These are phyloP conservation scores for Exsudoporus frostii DNA, from an alignment of 768 basidiomycete genomes.

Conservation along the genomic window DNA sequence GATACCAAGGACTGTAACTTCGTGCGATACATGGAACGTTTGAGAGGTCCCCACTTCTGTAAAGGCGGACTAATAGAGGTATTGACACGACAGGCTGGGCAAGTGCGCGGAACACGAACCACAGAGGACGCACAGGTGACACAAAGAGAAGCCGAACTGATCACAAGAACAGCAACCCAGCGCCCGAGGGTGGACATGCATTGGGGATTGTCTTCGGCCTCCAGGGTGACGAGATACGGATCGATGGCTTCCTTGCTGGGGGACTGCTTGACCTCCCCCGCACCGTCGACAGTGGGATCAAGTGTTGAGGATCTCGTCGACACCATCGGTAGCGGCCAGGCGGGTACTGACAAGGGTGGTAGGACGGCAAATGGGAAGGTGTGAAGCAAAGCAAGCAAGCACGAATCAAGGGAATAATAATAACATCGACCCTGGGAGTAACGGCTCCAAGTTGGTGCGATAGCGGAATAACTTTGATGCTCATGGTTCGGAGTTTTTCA, in stretches of 20 bases:
- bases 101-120: conserved; percentile 33
- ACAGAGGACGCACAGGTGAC: conserved; percentile 56
- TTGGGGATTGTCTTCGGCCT: conserved; percentile 42
- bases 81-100: not conserved
- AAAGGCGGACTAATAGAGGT: conserved; percentile 46
- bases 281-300: conserved; percentile 7
- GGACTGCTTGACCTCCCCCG: not conserved
- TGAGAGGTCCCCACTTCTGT: conserved; percentile 57
- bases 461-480: not conserved
- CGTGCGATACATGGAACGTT: conserved; percentile 50
- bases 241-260: conserved; percentile 5
- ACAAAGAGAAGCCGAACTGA: conserved; percentile 46
- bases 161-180: conserved; percentile 47
- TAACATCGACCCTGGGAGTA: conserved; percentile 1
- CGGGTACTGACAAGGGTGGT: not conserved
- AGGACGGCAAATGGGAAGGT: not conserved
- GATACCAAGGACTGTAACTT: conserved; percentile 49
- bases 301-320: conserved; percentile 6
- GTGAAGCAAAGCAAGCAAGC: not conserved
- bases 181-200: conserved; percentile 38
- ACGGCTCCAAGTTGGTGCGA: not conserved
- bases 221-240: conserved; percentile 35
- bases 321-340: not conserved
- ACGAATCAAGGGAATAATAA: conserved; percentile 2
- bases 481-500: not conserved